phyloP scores from a whole-genome alignment of 2,329 filamentous ascomycete genomes.

The Hypoxylon sp. region DNA sequence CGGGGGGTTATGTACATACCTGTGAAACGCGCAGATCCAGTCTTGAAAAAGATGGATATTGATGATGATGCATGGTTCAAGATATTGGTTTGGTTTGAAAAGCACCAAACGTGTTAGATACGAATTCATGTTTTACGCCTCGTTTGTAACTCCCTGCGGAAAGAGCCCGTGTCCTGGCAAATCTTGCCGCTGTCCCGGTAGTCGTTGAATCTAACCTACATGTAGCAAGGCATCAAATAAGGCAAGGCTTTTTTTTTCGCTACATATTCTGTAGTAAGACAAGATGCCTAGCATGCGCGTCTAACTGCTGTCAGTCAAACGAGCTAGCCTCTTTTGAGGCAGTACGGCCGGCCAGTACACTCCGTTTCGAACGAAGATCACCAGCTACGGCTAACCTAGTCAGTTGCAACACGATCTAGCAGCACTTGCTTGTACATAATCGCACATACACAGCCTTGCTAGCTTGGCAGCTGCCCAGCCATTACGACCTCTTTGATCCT shows the following conservation, averaged over 20 bases:
- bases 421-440: conserved; percentile 48
- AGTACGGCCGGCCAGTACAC: conserved; percentile 56
- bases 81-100: conserved; percentile 24
- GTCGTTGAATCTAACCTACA: conserved; percentile 30
- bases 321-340: conserved; percentile 57
- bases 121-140: conserved; percentile 24
- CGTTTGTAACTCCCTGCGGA: conserved; percentile 30
- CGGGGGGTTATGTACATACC: conserved; percentile 32
- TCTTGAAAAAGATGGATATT: conserved; percentile 26
- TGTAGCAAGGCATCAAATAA: conserved; percentile 24
- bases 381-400: conserved; percentile 52
- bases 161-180: conserved; percentile 36
- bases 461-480: conserved; percentile 40
- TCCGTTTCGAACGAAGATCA: conserved; percentile 58
- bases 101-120: conserved; percentile 17
- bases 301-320: conserved; percentile 41
- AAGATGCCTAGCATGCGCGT: conserved; percentile 44
- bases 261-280: conserved; percentile 39
- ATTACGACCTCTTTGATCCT: conserved; percentile 42
- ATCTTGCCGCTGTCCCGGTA: conserved; percentile 41
- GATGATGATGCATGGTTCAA: conserved; percentile 33
- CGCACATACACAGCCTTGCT: conserved; percentile 33
- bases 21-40: conserved; percentile 46
- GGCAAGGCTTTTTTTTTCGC: conserved; percentile 34
- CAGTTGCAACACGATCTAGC: conserved; percentile 57